Evolutionary conservation across 202 grass and related monocot species (phyloP).

Genomic region (Zoysia matrella): DNA sequence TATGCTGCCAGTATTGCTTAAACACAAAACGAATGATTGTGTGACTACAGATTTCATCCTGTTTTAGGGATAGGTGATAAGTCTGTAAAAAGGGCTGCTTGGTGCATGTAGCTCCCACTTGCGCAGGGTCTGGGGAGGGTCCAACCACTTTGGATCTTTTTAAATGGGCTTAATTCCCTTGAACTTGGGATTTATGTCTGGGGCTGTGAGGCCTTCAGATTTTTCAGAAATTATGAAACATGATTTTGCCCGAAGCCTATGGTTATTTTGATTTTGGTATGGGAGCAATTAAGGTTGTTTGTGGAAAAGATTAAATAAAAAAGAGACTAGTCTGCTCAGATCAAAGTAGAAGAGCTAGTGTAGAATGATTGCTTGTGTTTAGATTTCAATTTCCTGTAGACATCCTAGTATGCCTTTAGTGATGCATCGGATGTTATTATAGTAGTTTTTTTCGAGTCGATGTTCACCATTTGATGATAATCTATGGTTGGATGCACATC

Average conservation of each 20-base stretch:
- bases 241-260: neutral
- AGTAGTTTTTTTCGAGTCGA: neutral
- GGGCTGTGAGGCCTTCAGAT: neutral
- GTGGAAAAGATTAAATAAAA: conserved; percentile 11
- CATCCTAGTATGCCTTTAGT: neutral
- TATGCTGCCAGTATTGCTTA: neutral
- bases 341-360: neutral
- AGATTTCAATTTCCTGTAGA: neutral
- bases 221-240: neutral
- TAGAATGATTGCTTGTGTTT: conserved; percentile 1
- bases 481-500: neutral
- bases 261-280: neutral
- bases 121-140: no score
- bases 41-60: conserved; percentile 6
- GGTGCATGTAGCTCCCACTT: no score
- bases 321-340: neutral
- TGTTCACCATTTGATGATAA: neutral
- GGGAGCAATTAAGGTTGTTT: neutral
- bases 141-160: no score
- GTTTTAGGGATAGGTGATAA: conserved; percentile 3
- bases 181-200: conserved; percentile 10
- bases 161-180: neutral
- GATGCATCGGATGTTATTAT: neutral
- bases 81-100: neutral
- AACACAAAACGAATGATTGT: neutral